These are phyloP conservation scores for Porodaedalea pini DNA, from an alignment of 1,284 basidiomycete species.

Conservation along the genomic window DNA sequence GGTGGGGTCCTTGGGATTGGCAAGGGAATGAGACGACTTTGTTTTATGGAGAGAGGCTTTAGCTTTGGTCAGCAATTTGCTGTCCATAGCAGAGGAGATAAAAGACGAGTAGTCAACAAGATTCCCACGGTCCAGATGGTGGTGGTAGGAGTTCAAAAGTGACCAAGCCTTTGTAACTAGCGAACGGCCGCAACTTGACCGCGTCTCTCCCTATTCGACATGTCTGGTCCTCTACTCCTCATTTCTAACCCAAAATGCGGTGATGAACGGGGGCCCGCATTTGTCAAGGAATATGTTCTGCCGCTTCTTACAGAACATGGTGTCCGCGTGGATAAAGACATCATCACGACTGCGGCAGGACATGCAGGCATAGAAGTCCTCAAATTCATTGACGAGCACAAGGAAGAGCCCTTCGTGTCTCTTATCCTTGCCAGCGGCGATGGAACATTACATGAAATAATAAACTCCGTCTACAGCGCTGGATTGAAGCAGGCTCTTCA, in stretches of 20 bases:
- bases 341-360: constrained; percentile 48
- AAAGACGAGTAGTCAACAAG: no score
- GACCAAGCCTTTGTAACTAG: no score
- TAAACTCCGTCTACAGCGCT: constrained; percentile 51
- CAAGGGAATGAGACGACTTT: no score
- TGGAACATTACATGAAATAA: constrained; percentile 86
- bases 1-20: no score
- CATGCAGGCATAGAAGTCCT: constrained; percentile 59
- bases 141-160: no score
- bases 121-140: no score
- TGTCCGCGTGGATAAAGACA: constrained; percentile 37
- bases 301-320: constrained; percentile 54
- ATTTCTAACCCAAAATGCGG: constrained; percentile 49
- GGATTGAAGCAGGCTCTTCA: neutral
- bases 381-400: constrained; percentile 35
- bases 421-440: constrained; percentile 80
- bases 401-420: constrained; percentile 30
- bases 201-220: neutral
- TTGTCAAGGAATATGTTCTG: constrained; percentile 59
- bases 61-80: no score
- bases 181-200: neutral
- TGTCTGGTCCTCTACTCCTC: constrained; percentile 22
- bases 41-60: no score
- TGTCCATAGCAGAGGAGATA: no score
- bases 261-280: constrained; percentile 36